Conservation (phyloP, 495 filamentous ascomycete genomes). For the Trichoderma gamsii region DNA sequence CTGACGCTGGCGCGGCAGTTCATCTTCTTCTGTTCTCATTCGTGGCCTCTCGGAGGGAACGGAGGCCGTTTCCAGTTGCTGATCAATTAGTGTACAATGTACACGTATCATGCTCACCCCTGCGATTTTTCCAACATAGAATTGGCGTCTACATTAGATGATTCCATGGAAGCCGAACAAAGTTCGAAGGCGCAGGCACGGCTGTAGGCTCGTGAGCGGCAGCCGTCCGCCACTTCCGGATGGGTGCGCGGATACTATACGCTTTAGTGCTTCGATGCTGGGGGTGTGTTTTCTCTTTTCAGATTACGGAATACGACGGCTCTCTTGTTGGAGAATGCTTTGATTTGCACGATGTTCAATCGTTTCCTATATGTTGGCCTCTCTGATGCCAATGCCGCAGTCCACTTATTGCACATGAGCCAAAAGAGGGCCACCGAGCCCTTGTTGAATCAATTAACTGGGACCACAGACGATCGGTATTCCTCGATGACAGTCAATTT, state of each 20-base stretch:
- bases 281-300: no score
- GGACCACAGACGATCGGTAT: no score
- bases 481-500: no score
- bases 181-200: background rate
- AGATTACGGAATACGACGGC: no score
- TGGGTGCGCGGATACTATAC: background rate
- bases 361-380: no score
- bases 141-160: background rate
- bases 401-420: no score
- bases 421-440: no score
- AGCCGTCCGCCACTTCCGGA: slow-evolving; percentile 1
- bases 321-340: background rate
- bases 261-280: background rate
- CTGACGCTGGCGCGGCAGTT: background rate
- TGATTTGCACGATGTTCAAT: no score
- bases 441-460: no score
- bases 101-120: background rate
- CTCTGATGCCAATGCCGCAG: no score
- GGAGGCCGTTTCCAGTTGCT: background rate
- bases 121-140: no score
- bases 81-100: background rate
- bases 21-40: background rate
- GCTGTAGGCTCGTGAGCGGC: background rate
- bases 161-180: slow-evolving; percentile 4
- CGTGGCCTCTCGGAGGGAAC: background rate